Evolutionary conservation across 768 basidiomycete genomes (phyloP), one percentile per base, ranked within the genome.

Genomic region (Dacryopinax primogenitus): DNA sequence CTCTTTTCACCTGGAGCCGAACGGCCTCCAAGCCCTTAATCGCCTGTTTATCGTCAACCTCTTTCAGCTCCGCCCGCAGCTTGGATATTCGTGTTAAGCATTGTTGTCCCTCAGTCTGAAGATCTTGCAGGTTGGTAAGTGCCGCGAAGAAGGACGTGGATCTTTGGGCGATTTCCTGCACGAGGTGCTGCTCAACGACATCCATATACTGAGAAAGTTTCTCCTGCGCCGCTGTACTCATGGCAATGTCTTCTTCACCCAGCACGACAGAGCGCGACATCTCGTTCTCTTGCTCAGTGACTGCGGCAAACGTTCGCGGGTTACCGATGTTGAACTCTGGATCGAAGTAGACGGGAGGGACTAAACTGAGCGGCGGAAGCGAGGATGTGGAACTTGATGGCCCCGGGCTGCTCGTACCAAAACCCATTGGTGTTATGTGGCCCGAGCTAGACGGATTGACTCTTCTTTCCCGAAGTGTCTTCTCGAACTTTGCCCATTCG

Each of bases 91-190:
- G 84, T 45, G 79, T 76, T 4, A 98, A 79, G 71, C 93, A 94
- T 61, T 85, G 82, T 61, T 87, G 83, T 0, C 92, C 94, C 72
- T 96, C 92, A 3, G 88, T 83, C 71, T 93, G 92, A 12, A 99
- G 82, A 68, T 92, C 88, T 71, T 96, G 90, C 7, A 99, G 80
- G 74, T 99, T 99, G 6, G 92, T 83, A 36, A 99, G 83, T 6
- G 96, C 96, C 3, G 94, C 87, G 71, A 98, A 99, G 82, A 99
- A 99, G 0, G 92, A 92, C 0, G 90, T 83, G 0, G 93, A 91
- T 15, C 95, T 87, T 11, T 88, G 78, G 9, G 88, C 88, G 47
- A 99, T 94, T 75, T 98, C 96, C 67, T 85, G 85, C 2, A 94
- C 84, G 65, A 99, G 87, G 74, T 99, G 95, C 66, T 92, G 86